Percentiles rank a stretch among this genome's conserved stretches.
Conservation (phyloP, 441 rosid species). For the Dalechampia spathulata region DNA sequence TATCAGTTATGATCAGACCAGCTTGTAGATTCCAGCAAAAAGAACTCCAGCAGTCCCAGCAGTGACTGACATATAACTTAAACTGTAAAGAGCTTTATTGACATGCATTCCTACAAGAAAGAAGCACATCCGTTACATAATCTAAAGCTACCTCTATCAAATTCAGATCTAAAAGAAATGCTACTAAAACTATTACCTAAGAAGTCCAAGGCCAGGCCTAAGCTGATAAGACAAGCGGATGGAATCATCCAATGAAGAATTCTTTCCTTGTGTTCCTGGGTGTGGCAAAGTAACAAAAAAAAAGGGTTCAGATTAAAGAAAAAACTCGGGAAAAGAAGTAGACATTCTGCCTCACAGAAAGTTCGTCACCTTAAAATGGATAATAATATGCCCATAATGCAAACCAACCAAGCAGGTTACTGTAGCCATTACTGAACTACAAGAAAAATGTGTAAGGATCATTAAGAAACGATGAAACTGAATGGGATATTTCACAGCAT, state of each 20-base stretch:
- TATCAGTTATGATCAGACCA: slow-evolving; percentile 36
- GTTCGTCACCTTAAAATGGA: slow-evolving; percentile 61
- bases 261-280: slow-evolving; percentile 56
- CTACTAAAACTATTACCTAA: slow-evolving; percentile 30
- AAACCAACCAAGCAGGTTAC: slow-evolving; percentile 71
- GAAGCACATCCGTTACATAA: slow-evolving; percentile 4
- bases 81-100: slow-evolving; percentile 74
- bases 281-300: slow-evolving; percentile 3
- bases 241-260: slow-evolving; percentile 45
- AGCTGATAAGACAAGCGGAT: slow-evolving; percentile 39
- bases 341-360: neutral
- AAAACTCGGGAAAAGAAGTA: neutral
- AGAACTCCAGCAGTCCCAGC: slow-evolving; percentile 69
- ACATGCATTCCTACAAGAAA: slow-evolving; percentile 54
- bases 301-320: neutral
- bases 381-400: slow-evolving; percentile 68
- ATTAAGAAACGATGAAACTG: slow-evolving; percentile 3
- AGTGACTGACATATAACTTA: slow-evolving; percentile 73
- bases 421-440: slow-evolving; percentile 71
- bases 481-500: no score
- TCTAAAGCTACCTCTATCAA: neutral
- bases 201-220: slow-evolving; percentile 46
- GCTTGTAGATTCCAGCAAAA: slow-evolving; percentile 51
- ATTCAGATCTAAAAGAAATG: neutral
- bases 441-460: slow-evolving; percentile 15